A percentile compares a stretch with the other conserved stretches of the same genome.
phyloP scores from a whole-genome alignment of 129 eudicot genomes.

The sunflower (Helianthus annuus) region HanXRQr2.0-SUNRISE NC_035436.2:55866079-55866578 shows the following conservation, averaged over 20 bases:
- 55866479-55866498: no score
- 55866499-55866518: no score
- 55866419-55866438: no score
- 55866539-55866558: no score
- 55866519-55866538: no score
- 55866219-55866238: constrained; percentile 26
- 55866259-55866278: constrained; percentile 2
- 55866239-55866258: constrained; percentile 52
- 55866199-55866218: constrained; percentile 34
- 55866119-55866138: constrained; percentile 50
- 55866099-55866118: constrained; percentile 51
- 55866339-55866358: constrained; percentile 13
- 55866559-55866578: no score
- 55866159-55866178: constrained; percentile 65
- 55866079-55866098: constrained; percentile 62
- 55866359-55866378: constrained; percentile 11
- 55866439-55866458: no score
- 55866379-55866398: constrained; percentile 6
- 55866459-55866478: no score
- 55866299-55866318: constrained; percentile 1
- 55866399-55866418: constrained; percentile 14
- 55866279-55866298: constrained; percentile 27
- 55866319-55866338: constrained; percentile 8
- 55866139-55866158: constrained; percentile 46
- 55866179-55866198: constrained; percentile 31